Conservation (phyloP, 768 basidiomycete genomes). For the Tephrocybe sp. region DNA sequence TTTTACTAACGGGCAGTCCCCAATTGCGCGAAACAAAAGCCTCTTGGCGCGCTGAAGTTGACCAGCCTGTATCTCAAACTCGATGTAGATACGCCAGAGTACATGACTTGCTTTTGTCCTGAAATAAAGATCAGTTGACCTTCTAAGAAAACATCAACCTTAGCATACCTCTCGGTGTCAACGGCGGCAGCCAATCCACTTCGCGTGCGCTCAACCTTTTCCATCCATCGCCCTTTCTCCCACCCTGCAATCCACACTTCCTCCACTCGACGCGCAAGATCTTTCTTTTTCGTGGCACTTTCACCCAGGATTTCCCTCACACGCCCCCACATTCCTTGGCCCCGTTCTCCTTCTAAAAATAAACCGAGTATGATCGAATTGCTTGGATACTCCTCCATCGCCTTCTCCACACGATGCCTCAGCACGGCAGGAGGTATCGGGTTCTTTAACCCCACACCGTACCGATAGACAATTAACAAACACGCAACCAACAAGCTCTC, state of each 20-base stretch:
- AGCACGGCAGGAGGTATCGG: constrained; percentile 58
- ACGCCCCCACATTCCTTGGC: constrained; percentile 77
- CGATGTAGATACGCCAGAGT: constrained; percentile 73
- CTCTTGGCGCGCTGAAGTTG: constrained; percentile 65
- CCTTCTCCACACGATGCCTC: constrained; percentile 55
- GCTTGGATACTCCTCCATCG: constrained; percentile 57
- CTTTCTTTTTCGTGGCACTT: constrained; percentile 47
- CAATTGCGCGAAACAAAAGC: constrained; percentile 70
- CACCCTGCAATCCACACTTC: constrained; percentile 84
- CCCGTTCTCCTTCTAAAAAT: constrained; percentile 75
- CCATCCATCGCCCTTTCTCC: constrained; percentile 71
- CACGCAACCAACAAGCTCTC: constrained; percentile 61
- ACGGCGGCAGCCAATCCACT: constrained; percentile 61
- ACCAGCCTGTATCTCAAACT: constrained; percentile 71
- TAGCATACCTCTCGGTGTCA: constrained; percentile 73
- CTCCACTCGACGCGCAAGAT: constrained; percentile 54
- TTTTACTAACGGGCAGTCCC: constrained; percentile 76
- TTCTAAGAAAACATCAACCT: too few species aligned
- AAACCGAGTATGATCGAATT: constrained; percentile 74
- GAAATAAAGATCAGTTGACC: constrained; percentile 6
- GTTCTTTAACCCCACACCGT: constrained; percentile 53
- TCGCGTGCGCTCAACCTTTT: constrained; percentile 70
- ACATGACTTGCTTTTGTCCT: constrained; percentile 69
- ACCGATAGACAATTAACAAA: constrained; percentile 60
- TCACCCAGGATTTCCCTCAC: constrained; percentile 60